Conservation (phyloP, 805 yeast species). For the Saturnispora hagleri region DNA sequence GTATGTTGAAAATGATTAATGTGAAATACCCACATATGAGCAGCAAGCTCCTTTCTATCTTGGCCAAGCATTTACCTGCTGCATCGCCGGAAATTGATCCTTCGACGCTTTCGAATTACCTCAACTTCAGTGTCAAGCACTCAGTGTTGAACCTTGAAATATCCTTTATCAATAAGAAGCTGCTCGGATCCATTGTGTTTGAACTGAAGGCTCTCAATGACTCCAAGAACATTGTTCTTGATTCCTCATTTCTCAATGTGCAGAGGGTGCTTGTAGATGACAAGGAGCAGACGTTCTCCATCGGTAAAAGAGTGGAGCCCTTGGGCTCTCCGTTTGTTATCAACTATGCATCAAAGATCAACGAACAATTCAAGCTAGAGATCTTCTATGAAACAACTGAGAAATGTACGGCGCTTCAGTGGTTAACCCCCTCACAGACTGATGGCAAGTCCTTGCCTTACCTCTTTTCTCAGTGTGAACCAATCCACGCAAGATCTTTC, state of each 20-base stretch:
- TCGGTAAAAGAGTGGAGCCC: slow-evolving; percentile 40
- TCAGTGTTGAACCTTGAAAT: slow-evolving; percentile 48
- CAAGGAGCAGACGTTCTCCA: slow-evolving; percentile 18
- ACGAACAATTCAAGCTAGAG: slow-evolving; percentile 22
- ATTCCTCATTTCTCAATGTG: slow-evolving; percentile 56
- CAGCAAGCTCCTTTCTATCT: slow-evolving; percentile 17
- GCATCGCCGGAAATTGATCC: slow-evolving; percentile 55
- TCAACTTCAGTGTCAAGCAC: slow-evolving; percentile 37
- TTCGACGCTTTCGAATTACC: slow-evolving; percentile 71
- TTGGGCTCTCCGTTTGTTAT: slow-evolving; percentile 51
- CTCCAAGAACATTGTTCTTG: slow-evolving; percentile 43
- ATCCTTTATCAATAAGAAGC: slow-evolving; percentile 40
- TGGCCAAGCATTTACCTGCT: slow-evolving; percentile 28
- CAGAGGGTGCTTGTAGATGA: slow-evolving; percentile 37
- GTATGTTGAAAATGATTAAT: not conserved
- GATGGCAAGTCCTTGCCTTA: slow-evolving; percentile 62
- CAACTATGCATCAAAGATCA: slow-evolving; percentile 11
- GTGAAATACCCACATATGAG: slow-evolving; percentile 22
- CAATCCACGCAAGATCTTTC: slow-evolving; percentile 81
- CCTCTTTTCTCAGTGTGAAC: slow-evolving; percentile 84
- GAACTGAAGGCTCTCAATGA: slow-evolving; percentile 29
- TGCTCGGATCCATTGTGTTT: slow-evolving; percentile 49
- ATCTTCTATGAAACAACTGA: slow-evolving; percentile 62
- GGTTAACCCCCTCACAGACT: slow-evolving; percentile 67
- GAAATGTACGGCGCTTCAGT: slow-evolving; percentile 77